A percentile compares a stretch with the other conserved stretches of the same genome.
phyloP scores from a whole-genome alignment of 1,139 yeast genomes.

The Kurtzmaniella quercitrusa region DNA sequence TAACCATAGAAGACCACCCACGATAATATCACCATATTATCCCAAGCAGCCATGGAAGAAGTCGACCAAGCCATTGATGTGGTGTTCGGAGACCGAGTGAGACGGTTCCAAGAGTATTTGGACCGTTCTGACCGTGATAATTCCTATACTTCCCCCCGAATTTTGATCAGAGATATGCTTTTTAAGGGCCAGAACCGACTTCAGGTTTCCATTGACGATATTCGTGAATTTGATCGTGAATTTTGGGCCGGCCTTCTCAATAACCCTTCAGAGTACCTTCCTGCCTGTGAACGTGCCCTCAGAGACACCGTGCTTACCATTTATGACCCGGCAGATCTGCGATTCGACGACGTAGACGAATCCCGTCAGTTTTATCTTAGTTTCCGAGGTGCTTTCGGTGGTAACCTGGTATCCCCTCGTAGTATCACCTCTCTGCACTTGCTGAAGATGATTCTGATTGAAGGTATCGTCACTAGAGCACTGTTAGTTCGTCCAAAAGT shows the following conservation, averaged over 20 bases:
- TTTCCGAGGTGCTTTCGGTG: constrained; percentile 90
- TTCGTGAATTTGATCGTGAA: constrained; percentile 76
- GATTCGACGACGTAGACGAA: constrained; percentile 50
- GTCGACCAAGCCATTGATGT: constrained; percentile 41
- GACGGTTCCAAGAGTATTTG: constrained; percentile 85
- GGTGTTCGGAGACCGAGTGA: constrained; percentile 72
- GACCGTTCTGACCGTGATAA: constrained; percentile 38
- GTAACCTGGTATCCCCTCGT: constrained; percentile 83
- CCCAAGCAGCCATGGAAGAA: constrained; percentile 13
- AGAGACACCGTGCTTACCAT: constrained; percentile 74
- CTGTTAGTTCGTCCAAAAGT: constrained; percentile 92
- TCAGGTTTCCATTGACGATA: constrained; percentile 75
- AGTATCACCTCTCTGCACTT: constrained; percentile 73
- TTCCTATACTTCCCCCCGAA: constrained; percentile 50
- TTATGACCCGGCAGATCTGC: constrained; percentile 51
- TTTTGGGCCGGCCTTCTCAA: constrained; percentile 77
- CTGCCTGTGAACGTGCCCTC: constrained; percentile 86
- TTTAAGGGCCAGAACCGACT: constrained; percentile 64
- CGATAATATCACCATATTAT: not conserved
- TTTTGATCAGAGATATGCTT: constrained; percentile 68
- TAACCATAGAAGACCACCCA: too few relatives aligned
- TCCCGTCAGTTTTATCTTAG: constrained; percentile 72
- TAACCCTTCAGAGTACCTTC: constrained; percentile 79
- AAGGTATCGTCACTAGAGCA: constrained; percentile 94
- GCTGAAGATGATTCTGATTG: constrained; percentile 81